A percentile compares a stretch with the other conserved stretches of the same genome.
Conservation (phyloP, 1,284 basidiomycete species). For the Cryptococcus deneoformans region DNA sequence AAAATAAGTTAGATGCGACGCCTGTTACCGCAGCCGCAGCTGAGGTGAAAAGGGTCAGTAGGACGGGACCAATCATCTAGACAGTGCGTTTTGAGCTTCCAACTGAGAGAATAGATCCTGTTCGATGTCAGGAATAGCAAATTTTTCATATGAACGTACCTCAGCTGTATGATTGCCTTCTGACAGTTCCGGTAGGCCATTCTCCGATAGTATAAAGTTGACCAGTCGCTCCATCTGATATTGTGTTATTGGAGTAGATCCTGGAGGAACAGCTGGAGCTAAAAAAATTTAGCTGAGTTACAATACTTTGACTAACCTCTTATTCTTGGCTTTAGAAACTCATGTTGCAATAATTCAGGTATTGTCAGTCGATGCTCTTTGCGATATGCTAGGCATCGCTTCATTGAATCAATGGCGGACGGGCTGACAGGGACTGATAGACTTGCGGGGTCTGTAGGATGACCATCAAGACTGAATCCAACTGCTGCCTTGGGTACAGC, state of each 20-base stretch:
- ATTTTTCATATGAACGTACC: slow-evolving; percentile 10
- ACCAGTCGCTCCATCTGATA: slow-evolving; percentile 43
- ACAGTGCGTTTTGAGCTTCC: slow-evolving; percentile 28
- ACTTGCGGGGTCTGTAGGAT: slow-evolving; percentile 29
- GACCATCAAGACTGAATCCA: slow-evolving; percentile 29
- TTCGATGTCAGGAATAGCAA: background rate
- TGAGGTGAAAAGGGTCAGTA: too few species aligned
- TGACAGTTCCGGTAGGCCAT: slow-evolving; percentile 21
- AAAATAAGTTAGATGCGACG: background rate
- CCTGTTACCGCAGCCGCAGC: too few species aligned
- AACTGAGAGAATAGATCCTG: slow-evolving; percentile 41
- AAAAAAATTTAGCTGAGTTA: background rate
- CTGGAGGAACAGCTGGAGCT: slow-evolving; percentile 25
- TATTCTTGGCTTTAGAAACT: slow-evolving; percentile 43
- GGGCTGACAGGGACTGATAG: slow-evolving; percentile 48
- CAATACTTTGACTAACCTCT: slow-evolving; percentile 9
- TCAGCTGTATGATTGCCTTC: slow-evolving; percentile 25
- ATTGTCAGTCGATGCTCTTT: slow-evolving; percentile 54
- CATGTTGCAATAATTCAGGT: slow-evolving; percentile 51
- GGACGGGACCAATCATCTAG: slow-evolving; percentile 46
- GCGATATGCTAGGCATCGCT: slow-evolving; percentile 52
- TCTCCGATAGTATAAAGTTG: slow-evolving; percentile 31
- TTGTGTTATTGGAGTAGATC: slow-evolving; percentile 39
- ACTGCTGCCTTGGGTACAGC: slow-evolving; percentile 45
- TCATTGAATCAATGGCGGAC: slow-evolving; percentile 52